These are phyloP conservation scores for Tolypocladium album DNA, from an alignment of 2,329 filamentous ascomycete species.

Conservation along the genomic window DNA sequence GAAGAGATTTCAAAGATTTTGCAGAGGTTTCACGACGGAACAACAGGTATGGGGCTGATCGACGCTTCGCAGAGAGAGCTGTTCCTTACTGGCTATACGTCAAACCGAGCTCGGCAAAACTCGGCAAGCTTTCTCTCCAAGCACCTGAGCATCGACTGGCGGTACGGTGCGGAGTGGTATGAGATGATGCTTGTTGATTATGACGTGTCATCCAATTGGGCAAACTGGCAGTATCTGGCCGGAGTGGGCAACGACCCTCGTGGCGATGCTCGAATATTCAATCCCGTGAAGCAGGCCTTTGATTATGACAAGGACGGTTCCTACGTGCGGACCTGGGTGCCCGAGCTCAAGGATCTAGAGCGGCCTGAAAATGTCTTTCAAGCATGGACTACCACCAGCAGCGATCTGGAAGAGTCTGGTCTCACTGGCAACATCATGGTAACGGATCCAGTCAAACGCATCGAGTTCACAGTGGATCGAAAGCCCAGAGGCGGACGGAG, in stretches of 20 bases:
- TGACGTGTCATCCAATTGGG: slow-evolving; percentile 67
- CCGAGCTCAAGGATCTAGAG: slow-evolving; percentile 48
- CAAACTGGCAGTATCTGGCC: slow-evolving; percentile 73
- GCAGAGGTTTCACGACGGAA: slow-evolving; percentile 51
- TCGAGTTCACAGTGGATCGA: slow-evolving; percentile 50
- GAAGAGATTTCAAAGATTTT: slow-evolving; percentile 37
- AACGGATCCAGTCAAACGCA: slow-evolving; percentile 53
- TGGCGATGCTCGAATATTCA: slow-evolving; percentile 63
- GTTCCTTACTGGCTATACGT: slow-evolving; percentile 66
- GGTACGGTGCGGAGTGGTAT: slow-evolving; percentile 74
- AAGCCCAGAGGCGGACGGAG: slow-evolving; percentile 25
- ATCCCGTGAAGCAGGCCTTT: slow-evolving; percentile 69
- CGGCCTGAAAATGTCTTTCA: slow-evolving; percentile 55
- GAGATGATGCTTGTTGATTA: slow-evolving; percentile 67
- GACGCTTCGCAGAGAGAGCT: slow-evolving; percentile 70
- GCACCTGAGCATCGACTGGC: slow-evolving; percentile 68
- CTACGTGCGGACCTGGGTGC: slow-evolving; percentile 65
- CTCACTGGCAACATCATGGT: slow-evolving; percentile 53
- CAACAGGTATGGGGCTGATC: slow-evolving; percentile 65
- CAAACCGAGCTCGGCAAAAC: slow-evolving; percentile 66
- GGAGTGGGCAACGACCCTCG: slow-evolving; percentile 73
- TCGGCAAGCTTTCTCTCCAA: slow-evolving; percentile 65
- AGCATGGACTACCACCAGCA: slow-evolving; percentile 50
- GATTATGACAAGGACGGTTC: slow-evolving; percentile 63
- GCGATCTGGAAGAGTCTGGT: slow-evolving; percentile 45